Base-by-base conservation (phyloP, 1,284 basidiomycete genomes). In the Cutaneotrichosporon sp. region DNA sequence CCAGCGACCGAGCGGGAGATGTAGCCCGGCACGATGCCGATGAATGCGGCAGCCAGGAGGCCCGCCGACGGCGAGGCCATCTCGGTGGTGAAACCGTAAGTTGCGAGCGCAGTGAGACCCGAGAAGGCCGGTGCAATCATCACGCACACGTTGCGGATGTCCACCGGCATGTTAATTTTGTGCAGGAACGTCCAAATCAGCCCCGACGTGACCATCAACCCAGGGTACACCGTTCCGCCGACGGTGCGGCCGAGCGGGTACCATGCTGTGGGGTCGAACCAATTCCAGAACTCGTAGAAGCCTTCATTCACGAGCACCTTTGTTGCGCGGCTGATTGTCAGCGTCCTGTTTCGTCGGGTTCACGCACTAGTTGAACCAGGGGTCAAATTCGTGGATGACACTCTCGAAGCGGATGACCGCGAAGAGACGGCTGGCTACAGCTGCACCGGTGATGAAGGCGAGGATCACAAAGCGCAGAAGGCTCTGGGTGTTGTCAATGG, bases 281-380 rank as follows among this genome's bases (percentile, higher is more conserved):
- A 98, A 74, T 99, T 98, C 94, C 90, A 98, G 77, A 93, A 98
- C 84, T 87, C 92, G 79, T 94, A 92, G 78, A 97, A 96, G n/a
- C 92, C 92, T 65, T 94, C 80, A 22, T 87, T 82, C 20, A 90
- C 88, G 35, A 97, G 78, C 5, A 96, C 86, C 66, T 80, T 84
- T 2, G 91, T 94, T 42, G 92, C 92, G 42, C 92, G 90, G 77
- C 90, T 92, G 51, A n/a, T 6, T 9, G 43, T 49, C 25, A 52
- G 51, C n/a, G n/a, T n/a, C n/a, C n/a, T n/a, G n/a, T n/a, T n/a
- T n/a, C n/a, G n/a, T n/a, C n/a, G n/a, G n/a, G n/a, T n/a, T n/a
- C n/a, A n/a, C n/a, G n/a, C 32, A 57, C 56, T 59, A 59, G 51
- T 59, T 59, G 53, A 45, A 49, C 51, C 50, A 46, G n/a, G 55